Evolutionary conservation across 306 rosid genomes (phyloP).

Genomic region (Carpinus viminea): DNA sequence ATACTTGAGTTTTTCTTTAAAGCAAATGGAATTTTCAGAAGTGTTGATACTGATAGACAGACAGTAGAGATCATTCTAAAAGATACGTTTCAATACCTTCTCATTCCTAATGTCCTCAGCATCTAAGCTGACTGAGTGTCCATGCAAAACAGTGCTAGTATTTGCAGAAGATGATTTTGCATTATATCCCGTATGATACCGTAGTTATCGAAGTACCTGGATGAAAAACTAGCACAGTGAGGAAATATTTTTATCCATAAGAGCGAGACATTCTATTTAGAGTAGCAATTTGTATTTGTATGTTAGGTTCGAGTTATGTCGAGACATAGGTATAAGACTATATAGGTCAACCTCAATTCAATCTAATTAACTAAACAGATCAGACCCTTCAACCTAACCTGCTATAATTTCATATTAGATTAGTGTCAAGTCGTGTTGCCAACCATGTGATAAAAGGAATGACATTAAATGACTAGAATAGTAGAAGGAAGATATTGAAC

Average conservation of each 20-base stretch:
- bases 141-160: conserved; percentile 90
- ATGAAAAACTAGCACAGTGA: conserved; percentile 1
- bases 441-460: background rate
- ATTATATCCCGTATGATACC: conserved; percentile 94
- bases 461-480: conserved; percentile 7
- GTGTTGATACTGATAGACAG: background rate
- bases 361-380: no score
- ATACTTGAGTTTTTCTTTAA: background rate
- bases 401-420: no score
- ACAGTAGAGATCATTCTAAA: background rate
- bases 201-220: conserved; percentile 80
- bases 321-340: no score
- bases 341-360: no score
- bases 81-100: conserved; percentile 51
- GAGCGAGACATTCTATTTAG: background rate
- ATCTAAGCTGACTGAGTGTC: conserved; percentile 97
- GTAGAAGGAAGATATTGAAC: conserved; percentile 24
- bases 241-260: background rate
- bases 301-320: no score
- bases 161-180: conserved; percentile 99
- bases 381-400: no score
- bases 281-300: no score
- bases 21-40: background rate
- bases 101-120: conserved; percentile 96
- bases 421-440: no score